Base-by-base conservation (phyloP, 352 stramenopile species). In the Phytophthora hibernalis region DNA sequence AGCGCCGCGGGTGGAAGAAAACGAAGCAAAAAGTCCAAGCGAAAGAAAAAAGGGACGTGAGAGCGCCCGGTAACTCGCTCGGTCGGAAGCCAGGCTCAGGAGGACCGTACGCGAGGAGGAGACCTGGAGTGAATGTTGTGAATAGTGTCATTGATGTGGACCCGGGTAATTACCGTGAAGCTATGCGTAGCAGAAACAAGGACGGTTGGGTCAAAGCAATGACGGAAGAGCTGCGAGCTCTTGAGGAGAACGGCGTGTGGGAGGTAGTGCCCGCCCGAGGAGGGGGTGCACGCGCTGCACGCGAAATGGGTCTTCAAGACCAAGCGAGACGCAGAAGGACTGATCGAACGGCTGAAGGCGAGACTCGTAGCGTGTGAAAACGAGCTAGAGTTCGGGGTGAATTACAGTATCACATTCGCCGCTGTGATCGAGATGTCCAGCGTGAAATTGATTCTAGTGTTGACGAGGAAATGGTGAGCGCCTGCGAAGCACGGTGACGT, bases 401-500 rank as follows among this genome's bases (percentile, higher is more conserved):
- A 40, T 12, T 40, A 40, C 12, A 40, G 16, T 16, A n/a, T 40
- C 12, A 40, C 33, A 2, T 40, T 40, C 33, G 33, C 33, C 7
- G 33, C 12, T n/a, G n/a, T 33, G 4, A 12, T 33, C 2, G 28
- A 33, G 8, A 33, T 33, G 28, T 13, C 7, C 28, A 33, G 6
- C 28, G 8, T 33, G 1, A 33, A 13, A 2, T 9, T 33, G 28
- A 33, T 33, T 3, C 7, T 33, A 1, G 28, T 12, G 28, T 9
- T 33, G 28, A 7, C 28, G 28, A 5, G 28, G 6, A 31, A 65
- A 6, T 80, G 52, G 60, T 0, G 37, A 0, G 68, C 75, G 0
- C 68, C 51, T 2, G 64, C 66, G 0, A 59, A 48, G 7, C 71
- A 79, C 22, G 61, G 70, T 2, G 75, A 78, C 10, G 38, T 79